Conservation (phyloP, 768 basidiomycete species). For the Tulasnella sp. region DNA sequence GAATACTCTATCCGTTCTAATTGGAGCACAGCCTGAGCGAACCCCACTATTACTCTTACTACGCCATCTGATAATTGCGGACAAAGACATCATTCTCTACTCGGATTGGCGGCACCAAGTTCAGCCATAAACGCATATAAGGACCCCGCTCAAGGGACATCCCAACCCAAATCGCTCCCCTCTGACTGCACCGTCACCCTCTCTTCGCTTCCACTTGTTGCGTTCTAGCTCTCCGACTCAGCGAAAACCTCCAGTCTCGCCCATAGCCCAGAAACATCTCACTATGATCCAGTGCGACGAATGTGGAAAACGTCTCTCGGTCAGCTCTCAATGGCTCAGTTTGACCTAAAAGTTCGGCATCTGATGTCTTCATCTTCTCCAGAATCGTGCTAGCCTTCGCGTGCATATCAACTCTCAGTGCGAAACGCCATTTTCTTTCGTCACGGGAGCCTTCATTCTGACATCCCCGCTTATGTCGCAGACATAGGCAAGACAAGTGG, state of each 20-base stretch:
- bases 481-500: not conserved
- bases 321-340: not conserved
- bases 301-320: not conserved
- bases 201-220: not conserved
- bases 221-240: not conserved
- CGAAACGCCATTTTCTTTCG: not conserved
- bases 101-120: not conserved
- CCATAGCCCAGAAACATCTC: not conserved
- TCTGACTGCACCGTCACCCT: not conserved
- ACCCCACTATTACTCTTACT: too few relatives aligned
- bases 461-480: not conserved
- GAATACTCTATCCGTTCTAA: not conserved
- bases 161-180: not conserved
- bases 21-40: too few relatives aligned
- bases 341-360: not conserved
- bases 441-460: not conserved
- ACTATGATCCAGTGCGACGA: not conserved
- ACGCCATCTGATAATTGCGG: too few relatives aligned
- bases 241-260: not conserved
- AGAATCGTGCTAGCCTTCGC: not conserved
- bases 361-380: not conserved
- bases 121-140: not conserved
- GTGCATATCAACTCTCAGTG: not conserved
- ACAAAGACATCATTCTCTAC: not conserved
- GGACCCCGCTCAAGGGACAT: not conserved